Percentiles rank a stretch among this genome's conserved stretches.
These are phyloP conservation scores for Avena eriantha DNA, from an alignment of 176 grass and related monocot species.

Conservation along the genomic window DNA sequence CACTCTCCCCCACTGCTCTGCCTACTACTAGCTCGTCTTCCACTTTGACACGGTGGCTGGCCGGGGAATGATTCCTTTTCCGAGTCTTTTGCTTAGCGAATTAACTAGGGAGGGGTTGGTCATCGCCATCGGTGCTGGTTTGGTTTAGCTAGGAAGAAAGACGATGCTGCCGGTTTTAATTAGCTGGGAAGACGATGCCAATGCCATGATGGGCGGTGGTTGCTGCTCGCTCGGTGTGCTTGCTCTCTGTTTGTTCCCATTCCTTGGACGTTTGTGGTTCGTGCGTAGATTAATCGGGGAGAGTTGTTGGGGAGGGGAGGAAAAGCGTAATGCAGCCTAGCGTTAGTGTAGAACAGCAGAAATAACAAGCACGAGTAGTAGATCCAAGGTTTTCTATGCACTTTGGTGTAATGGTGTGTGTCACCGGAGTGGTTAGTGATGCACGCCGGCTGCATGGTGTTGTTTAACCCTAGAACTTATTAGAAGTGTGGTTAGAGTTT, in stretches of 20 bases:
- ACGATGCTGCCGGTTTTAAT: slow-evolving; percentile 18
- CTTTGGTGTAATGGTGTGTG: background rate
- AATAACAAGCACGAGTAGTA: slow-evolving; percentile 34
- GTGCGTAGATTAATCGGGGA: background rate
- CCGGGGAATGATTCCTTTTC: background rate
- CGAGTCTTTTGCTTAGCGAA: background rate
- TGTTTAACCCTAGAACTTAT: no score
- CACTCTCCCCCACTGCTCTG: background rate
- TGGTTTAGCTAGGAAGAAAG: slow-evolving; percentile 25
- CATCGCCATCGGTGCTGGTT: slow-evolving; percentile 30
- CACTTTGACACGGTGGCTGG: background rate
- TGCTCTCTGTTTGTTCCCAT: slow-evolving; percentile 38
- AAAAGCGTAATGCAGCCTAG: background rate
- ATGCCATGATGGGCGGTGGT: slow-evolving; percentile 4
- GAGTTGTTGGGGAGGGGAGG: slow-evolving; percentile 40
- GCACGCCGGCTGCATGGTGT: background rate
- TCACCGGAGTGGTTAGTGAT: background rate
- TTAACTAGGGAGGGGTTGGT: background rate
- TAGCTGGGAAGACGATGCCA: background rate
- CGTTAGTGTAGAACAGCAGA: background rate
- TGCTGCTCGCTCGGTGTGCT: background rate
- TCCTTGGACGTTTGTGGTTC: slow-evolving; percentile 29
- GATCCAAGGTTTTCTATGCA: background rate
- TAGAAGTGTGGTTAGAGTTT: slow-evolving; percentile 2
- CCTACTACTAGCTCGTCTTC: background rate